Evolutionary conservation across 805 yeast species (phyloP), one percentile per base, ranked within the genome.

Genomic region (Yarrowia yakushimensis): DNA sequence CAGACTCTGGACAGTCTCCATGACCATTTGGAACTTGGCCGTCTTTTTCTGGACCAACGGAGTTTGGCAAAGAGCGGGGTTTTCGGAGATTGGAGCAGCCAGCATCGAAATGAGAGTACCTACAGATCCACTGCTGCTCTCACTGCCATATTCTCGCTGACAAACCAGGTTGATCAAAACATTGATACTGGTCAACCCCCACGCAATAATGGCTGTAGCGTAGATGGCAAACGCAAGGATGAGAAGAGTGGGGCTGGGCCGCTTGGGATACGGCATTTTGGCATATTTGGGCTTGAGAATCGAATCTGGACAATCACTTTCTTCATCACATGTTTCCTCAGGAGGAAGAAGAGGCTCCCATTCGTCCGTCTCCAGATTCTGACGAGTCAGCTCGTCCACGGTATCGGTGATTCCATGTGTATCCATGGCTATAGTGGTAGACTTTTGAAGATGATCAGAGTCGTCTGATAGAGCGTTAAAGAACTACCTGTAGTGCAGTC

Each of bases 1-100:
- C 7, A 48, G 31, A 25, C 62, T 41, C 17, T 62, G 41, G 12
- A 68, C 34, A 15, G 60, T 57, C 9, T 57, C 59, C 61, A 55
- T 54, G 42, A 55, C 48, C 11, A 55, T 55, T 20, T 55, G 60
- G 37, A 55, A 55, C 27, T 37, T 28, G 4, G 48, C 48, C 1
- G 48, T 41, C 17, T 55, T 55, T 12, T 55, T 37, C 37, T 55
- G 60, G 2, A 55, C 60, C 20, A 55, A n/a, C 2, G 60, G 60
- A 4, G 48, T 55, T 20, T 55, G 60, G 15, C 60, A 55, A 11
- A 37, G 20, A 8, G 27, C 8, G 3, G 60, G 60, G 22, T 55
- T 41, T 12, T 55, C 60, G 6, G 39, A 48, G 2, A 55, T 39
- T 4, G 60, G 60, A 6, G 60, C 34, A 2, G 37, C 46, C 18